Conservation (phyloP, 2,329 filamentous ascomycete species). For the Penicillium digitatum region DNA sequence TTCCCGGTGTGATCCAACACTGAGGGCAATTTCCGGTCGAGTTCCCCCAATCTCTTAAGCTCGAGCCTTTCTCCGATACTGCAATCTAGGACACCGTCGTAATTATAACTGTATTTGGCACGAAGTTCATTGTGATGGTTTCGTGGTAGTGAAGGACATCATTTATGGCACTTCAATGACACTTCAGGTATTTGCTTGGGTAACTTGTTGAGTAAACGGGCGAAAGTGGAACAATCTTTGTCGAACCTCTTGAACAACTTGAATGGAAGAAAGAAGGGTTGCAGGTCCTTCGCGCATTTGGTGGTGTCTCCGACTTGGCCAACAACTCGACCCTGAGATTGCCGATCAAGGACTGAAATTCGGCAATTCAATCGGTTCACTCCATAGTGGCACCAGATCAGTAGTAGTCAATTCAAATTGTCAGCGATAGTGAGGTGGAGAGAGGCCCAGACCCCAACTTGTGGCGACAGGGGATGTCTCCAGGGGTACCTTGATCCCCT, state of each 20-base stretch:
- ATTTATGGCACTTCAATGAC: not conserved
- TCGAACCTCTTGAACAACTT: too few relatives aligned
- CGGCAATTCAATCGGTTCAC: not conserved
- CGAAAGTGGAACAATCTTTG: not conserved
- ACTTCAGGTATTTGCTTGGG: not conserved
- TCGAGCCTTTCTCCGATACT: not conserved
- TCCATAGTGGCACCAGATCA: not conserved
- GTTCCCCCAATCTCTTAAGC: not conserved
- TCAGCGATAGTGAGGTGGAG: too few relatives aligned
- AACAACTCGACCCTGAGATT: not conserved
- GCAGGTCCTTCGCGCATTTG: not conserved
- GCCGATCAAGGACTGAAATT: not conserved
- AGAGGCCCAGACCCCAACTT: too few relatives aligned
- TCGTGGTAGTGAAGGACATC: not conserved
- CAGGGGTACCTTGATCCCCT: too few relatives aligned
- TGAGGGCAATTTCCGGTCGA: conserved; percentile 9
- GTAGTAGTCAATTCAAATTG: not conserved
- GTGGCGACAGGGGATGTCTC: too few relatives aligned
- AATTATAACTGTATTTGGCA: not conserved
- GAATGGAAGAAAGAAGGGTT: not conserved
- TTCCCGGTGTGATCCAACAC: conserved; percentile 13
- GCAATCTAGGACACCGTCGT: not conserved
- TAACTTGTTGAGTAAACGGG: not conserved
- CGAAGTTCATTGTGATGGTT: not conserved
- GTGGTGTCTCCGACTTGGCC: not conserved